phyloP scores from a whole-genome alignment of 495 filamentous ascomycete species.

The Penicillium ochrochloron region DNA sequence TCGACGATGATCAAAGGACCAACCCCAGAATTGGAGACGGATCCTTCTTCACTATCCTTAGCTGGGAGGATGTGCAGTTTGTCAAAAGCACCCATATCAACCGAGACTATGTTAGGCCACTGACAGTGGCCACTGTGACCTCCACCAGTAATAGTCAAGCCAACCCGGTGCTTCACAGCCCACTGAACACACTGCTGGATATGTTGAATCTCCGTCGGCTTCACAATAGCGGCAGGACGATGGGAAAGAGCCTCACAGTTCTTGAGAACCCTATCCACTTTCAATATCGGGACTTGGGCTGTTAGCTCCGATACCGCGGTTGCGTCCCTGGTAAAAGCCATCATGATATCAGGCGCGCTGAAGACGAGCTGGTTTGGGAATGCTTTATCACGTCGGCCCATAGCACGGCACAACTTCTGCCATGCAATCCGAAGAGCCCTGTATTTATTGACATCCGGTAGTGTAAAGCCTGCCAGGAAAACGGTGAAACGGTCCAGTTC shows the following conservation, averaged over 20 bases:
- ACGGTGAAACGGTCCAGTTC: conserved; percentile 56
- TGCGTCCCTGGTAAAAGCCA: conserved; percentile 55
- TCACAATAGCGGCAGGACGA: conserved; percentile 49
- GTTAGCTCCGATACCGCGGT: conserved; percentile 53
- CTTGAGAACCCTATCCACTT: conserved; percentile 48
- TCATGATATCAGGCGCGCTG: conserved; percentile 57
- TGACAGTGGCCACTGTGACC: conserved; percentile 66
- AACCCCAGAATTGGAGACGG: conserved; percentile 21
- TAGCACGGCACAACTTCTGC: conserved; percentile 56
- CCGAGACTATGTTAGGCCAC: conserved; percentile 55
- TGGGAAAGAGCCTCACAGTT: conserved; percentile 56
- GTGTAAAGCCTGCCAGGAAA: conserved; percentile 56
- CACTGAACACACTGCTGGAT: conserved; percentile 63
- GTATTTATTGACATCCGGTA: conserved; percentile 42
- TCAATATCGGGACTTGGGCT: conserved; percentile 49
- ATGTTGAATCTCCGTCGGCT: conserved; percentile 54
- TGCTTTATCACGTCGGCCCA: conserved; percentile 51
- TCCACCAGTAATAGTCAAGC: conserved; percentile 61
- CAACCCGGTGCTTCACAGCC: conserved; percentile 55
- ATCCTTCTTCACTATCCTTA: conserved; percentile 26
- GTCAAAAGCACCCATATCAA: conserved; percentile 64
- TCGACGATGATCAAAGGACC: conserved; percentile 52
- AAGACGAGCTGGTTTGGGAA: conserved; percentile 53
- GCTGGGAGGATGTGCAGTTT: conserved; percentile 50
- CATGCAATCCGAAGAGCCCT: conserved; percentile 47